A percentile compares a stretch with the other conserved stretches of the same genome.
These are phyloP conservation scores for Fomitopsis betulina DNA, from an alignment of 1,284 basidiomycete genomes.

Conservation along the genomic window DNA sequence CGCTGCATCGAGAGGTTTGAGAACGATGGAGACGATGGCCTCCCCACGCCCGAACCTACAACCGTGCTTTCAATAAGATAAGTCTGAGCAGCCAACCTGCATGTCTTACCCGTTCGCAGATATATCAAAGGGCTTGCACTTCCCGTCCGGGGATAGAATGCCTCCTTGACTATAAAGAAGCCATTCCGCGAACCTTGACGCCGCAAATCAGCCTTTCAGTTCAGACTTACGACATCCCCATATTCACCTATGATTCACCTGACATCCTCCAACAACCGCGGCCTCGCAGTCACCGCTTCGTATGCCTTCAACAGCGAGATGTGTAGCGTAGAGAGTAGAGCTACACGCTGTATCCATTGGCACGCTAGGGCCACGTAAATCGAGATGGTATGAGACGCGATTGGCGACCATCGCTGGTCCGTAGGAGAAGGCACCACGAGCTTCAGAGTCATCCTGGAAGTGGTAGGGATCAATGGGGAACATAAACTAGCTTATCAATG, in stretches of 20 bases:
- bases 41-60: constrained; percentile 22
- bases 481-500: background rate
- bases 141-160: constrained; percentile 39
- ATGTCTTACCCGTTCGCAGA: constrained; percentile 37
- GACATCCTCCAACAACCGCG: constrained; percentile 41
- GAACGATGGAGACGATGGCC: constrained; percentile 20
- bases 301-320: constrained; percentile 43
- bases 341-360: constrained; percentile 48
- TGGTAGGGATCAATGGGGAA: background rate
- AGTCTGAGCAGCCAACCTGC: no score
- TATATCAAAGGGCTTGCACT: constrained; percentile 46
- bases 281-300: constrained; percentile 41
- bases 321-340: constrained; percentile 39
- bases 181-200: constrained; percentile 14
- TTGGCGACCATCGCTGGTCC: constrained; percentile 38
- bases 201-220: no score
- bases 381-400: constrained; percentile 43
- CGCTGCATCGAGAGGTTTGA: constrained; percentile 23
- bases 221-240: no score
- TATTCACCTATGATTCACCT: constrained; percentile 27
- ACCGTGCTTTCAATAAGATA: no score
- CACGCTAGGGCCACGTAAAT: constrained; percentile 41
- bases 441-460: constrained; percentile 31
- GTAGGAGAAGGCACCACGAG: constrained; percentile 32
- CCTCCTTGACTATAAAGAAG: constrained; percentile 29